These are phyloP conservation scores for Paraleonurus japonicus DNA, from an alignment of 257 asterid species.

Conservation along the genomic window DNA sequence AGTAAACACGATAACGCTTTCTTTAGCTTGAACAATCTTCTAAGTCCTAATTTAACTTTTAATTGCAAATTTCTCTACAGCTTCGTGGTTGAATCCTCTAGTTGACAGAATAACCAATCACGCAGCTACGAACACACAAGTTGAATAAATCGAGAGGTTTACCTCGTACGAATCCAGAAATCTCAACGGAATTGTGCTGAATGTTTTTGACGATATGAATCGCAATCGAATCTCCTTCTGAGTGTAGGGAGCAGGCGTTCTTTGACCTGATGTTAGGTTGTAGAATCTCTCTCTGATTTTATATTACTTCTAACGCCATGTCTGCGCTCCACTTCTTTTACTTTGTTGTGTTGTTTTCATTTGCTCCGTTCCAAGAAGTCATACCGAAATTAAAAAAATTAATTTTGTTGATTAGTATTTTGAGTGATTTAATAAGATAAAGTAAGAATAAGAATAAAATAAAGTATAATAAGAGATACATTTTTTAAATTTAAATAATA, in stretches of 20 bases:
- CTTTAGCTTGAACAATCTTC: not conserved
- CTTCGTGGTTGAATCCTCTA: not conserved
- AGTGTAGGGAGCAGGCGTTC: not conserved
- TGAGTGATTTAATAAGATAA: too few relatives aligned
- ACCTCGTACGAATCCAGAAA: conserved; percentile 23
- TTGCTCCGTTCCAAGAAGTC: too few relatives aligned
- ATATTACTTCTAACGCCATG: not conserved
- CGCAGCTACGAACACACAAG: not conserved
- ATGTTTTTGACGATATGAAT: not conserved
- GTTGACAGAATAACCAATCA: not conserved
- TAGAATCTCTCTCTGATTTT: not conserved
- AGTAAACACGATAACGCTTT: not conserved
- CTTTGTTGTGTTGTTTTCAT: too few relatives aligned
- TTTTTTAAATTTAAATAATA: too few relatives aligned
- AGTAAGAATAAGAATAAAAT: too few relatives aligned
- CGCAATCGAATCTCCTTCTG: not conserved
- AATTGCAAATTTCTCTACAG: not conserved
- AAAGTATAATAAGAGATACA: too few relatives aligned
- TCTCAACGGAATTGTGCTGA: not conserved
- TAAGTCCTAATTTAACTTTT: not conserved
- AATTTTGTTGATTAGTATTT: too few relatives aligned
- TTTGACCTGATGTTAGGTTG: not conserved
- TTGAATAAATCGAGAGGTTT: conserved; percentile 12
- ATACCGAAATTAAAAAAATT: too few relatives aligned
- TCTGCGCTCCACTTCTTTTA: not conserved